Conservation (phyloP, 768 basidiomycete genomes). For the Mycena rebaudengoi region DNA sequence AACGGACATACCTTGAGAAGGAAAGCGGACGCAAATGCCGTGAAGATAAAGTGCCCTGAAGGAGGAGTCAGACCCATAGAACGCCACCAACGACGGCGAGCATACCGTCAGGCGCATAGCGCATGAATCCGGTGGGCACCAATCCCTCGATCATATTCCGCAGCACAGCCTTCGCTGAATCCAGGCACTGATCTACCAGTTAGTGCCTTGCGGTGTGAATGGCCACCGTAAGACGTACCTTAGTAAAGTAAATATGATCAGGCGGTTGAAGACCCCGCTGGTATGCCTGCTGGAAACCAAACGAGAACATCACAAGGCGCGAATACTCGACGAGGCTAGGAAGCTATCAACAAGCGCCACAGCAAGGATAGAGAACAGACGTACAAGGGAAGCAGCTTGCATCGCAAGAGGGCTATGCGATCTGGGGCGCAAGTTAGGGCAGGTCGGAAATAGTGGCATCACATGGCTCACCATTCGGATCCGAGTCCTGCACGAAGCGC, state of each 20-base stretch:
- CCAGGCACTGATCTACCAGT: slow-evolving; percentile 61
- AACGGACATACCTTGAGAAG: slow-evolving; percentile 68
- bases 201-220: background rate
- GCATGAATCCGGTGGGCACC: slow-evolving; percentile 78
- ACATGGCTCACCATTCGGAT: slow-evolving; percentile 56
- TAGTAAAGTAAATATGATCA: slow-evolving; percentile 73
- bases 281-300: slow-evolving; percentile 86
- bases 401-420: slow-evolving; percentile 65
- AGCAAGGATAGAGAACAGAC: slow-evolving; percentile 34
- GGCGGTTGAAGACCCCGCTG: slow-evolving; percentile 69
- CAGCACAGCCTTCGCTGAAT: slow-evolving; percentile 74
- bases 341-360: background rate
- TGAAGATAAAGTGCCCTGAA: slow-evolving; percentile 78
- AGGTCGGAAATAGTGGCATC: background rate
- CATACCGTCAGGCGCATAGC: slow-evolving; percentile 80
- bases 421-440: slow-evolving; percentile 49
- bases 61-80: background rate
- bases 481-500: slow-evolving; percentile 67
- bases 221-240: slow-evolving; percentile 48
- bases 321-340: slow-evolving; percentile 77
- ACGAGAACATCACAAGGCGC: slow-evolving; percentile 86
- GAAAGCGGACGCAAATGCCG: slow-evolving; percentile 85
- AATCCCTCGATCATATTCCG: slow-evolving; percentile 69
- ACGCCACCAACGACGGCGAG: slow-evolving; percentile 1
- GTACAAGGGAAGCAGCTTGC: slow-evolving; percentile 77